phyloP scores from a whole-genome alignment of 2,329 filamentous ascomycete genomes.

The Epichloe amarillans region DNA sequence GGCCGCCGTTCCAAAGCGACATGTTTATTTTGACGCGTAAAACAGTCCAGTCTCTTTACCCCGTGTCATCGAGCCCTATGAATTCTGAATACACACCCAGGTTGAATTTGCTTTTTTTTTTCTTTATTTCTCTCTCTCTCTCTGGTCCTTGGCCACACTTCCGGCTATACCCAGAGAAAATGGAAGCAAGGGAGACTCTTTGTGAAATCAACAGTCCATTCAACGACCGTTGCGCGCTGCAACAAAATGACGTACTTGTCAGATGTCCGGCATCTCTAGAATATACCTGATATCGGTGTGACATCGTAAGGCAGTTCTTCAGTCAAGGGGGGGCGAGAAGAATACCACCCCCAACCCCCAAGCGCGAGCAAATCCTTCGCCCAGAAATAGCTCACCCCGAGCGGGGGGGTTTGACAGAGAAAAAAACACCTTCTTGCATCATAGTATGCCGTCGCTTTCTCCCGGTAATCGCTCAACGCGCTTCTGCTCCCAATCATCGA shows the following conservation, averaged over 20 bases:
- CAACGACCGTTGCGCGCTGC: background rate
- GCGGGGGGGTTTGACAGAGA: background rate
- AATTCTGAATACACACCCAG: no score
- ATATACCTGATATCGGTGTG: background rate
- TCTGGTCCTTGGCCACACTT: background rate
- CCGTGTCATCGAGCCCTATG: no score
- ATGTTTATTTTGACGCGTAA: background rate
- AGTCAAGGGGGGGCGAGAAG: background rate
- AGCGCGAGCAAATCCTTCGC: background rate
- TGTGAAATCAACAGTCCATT: background rate
- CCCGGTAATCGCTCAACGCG: slow-evolving; percentile 80
- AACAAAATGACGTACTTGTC: slow-evolving; percentile 1
- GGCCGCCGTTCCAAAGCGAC: background rate
- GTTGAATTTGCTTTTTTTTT: background rate
- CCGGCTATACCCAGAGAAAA: background rate
- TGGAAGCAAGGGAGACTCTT: background rate
- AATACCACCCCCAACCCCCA: background rate
- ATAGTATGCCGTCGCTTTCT: slow-evolving; percentile 75
- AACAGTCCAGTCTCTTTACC: background rate
- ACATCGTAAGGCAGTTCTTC: background rate
- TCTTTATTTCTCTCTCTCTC: background rate
- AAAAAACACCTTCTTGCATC: background rate
- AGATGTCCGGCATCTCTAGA: slow-evolving; percentile 5
- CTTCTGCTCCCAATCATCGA: slow-evolving; percentile 96
- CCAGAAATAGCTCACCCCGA: background rate